Conservation (phyloP, 1,284 basidiomycete species). For the Cutaneotrichosporon sp. region DNA sequence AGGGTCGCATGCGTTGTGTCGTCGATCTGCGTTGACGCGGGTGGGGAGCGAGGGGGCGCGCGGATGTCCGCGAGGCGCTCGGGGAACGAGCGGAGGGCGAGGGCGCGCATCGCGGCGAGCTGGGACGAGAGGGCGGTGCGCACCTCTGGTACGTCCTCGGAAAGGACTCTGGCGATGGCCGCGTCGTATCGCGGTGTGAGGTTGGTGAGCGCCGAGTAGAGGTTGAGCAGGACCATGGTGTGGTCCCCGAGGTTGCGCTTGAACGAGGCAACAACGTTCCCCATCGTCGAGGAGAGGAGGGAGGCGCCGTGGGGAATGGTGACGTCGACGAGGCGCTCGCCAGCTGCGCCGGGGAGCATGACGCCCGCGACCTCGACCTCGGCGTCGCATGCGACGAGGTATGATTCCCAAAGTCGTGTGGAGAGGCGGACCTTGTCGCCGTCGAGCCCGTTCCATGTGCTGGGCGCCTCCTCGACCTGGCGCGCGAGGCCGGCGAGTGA, state of each 20-base stretch:
- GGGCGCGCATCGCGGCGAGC: conserved; percentile 33
- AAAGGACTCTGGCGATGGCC: conserved; percentile 26
- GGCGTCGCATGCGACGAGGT: conserved; percentile 44
- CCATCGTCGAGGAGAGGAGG: conserved; percentile 32
- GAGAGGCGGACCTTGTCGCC: conserved; percentile 41
- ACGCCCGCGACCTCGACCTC: conserved; percentile 44
- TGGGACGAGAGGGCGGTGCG: conserved; percentile 24
- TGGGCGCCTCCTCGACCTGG: conserved; percentile 42
- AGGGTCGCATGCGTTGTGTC: conserved; percentile 48
- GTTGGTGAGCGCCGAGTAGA: conserved; percentile 41
- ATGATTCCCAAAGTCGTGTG: conserved; percentile 37
- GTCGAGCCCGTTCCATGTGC: conserved; percentile 35
- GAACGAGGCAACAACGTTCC: conserved; percentile 38
- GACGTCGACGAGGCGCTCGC: conserved; percentile 32
- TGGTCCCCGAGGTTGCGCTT: conserved; percentile 43
- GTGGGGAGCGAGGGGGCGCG: conserved; percentile 16
- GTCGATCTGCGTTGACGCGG: conserved; percentile 30
- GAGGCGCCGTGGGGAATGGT: conserved; percentile 32
- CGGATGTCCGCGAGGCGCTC: conserved; percentile 51
- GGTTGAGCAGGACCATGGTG: conserved; percentile 47
- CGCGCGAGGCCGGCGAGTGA: conserved; percentile 29
- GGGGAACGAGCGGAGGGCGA: conserved; percentile 50
- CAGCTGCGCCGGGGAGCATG: conserved; percentile 41
- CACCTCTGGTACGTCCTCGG: conserved; percentile 27
- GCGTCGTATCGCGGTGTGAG: conserved; percentile 38